Evolutionary conservation across 2,329 filamentous ascomycete genomes (phyloP).

Genomic region (Incumbomyces lentus): DNA sequence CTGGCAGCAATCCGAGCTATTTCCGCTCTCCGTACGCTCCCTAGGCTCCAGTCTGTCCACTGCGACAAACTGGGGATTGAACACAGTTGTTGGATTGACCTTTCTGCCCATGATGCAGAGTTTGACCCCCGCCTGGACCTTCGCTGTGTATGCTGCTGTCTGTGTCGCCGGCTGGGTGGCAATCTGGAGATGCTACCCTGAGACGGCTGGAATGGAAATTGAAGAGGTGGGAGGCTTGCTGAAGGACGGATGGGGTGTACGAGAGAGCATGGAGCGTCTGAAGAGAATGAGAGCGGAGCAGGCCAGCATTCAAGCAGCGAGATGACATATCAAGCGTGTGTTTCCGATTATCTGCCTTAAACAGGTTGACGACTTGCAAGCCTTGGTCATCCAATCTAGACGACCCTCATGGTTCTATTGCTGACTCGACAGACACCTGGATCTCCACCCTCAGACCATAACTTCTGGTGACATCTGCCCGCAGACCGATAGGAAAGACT

Average conservation of each 20-base stretch:
- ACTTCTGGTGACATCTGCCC: no score
- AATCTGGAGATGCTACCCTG: slow-evolving; percentile 70
- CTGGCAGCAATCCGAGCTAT: slow-evolving; percentile 93
- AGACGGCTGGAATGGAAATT: slow-evolving; percentile 69
- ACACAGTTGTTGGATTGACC: slow-evolving; percentile 74
- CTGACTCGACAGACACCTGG: no score
- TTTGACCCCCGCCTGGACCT: slow-evolving; percentile 64
- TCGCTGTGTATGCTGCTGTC: slow-evolving; percentile 65
- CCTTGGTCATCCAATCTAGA: no score
- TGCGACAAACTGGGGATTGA: slow-evolving; percentile 77
- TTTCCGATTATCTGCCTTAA: no score
- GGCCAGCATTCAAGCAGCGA: no score
- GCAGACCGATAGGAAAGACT: no score
- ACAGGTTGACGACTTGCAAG: no score
- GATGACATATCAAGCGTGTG: no score
- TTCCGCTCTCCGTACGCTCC: slow-evolving; percentile 57
- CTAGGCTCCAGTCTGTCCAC: slow-evolving; percentile 52
- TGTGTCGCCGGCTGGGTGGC: slow-evolving; percentile 58
- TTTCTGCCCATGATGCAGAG: slow-evolving; percentile 80
- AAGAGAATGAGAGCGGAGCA: slow-evolving; percentile 2
- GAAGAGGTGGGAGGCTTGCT: slow-evolving; percentile 69
- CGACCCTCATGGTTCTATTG: no score
- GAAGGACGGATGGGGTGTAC: slow-evolving; percentile 62
- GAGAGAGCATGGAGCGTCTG: slow-evolving; percentile 31
- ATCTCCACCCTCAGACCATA: no score